Base-by-base conservation (phyloP, 2,329 filamentous ascomycete species). In the Didymella pomorum region DNA sequence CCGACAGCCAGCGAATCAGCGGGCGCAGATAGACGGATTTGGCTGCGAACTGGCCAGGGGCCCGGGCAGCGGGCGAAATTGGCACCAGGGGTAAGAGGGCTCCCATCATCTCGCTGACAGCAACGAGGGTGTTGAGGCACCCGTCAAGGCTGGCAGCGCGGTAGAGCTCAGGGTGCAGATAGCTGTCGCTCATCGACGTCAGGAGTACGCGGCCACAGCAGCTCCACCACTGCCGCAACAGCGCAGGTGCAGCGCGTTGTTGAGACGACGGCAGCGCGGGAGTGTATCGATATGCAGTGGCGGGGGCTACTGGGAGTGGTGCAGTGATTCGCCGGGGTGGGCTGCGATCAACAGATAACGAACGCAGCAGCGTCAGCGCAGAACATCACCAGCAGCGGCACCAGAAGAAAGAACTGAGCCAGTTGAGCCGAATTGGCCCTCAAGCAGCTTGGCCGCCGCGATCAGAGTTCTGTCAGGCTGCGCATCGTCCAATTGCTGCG, bases 221-320 rank as follows among this genome's bases (percentile, higher is more conserved):
- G 45, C 42, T 35, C 16, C 45, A 33, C 23, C 0, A 42, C 21
- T 12, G 26, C 43, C 25, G 25, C 31, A 23, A 41, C 18, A 43
- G 26, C 5, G 26, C 39, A 48, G 39, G 29, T 11, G 51, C 56
- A 18, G 48, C 31, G 51, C 28, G 57, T 62, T 62, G 64, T 66
- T 66, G 64, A 60, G 64, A 55, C 58, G 49, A 61, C 60, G 57
- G 59, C 53, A 53, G 46, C 61, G 64, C 59, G 48, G 55, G 60
- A 55, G 33, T 52, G 62, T 54, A 44, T 60, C 55, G 61, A 64
- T 64, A 67, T 70, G 67, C 63, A 65, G 64, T 52, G 60, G 63
- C 58, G 52, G 60, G 60, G 51, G 50, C 52, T 56, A 44, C 41
- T 42, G 42, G 44, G 44, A 47, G 43, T 42, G 35, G 44, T 25